Conservation (phyloP, 1,284 basidiomycete genomes). For the Coniferiporia weirii region DNA sequence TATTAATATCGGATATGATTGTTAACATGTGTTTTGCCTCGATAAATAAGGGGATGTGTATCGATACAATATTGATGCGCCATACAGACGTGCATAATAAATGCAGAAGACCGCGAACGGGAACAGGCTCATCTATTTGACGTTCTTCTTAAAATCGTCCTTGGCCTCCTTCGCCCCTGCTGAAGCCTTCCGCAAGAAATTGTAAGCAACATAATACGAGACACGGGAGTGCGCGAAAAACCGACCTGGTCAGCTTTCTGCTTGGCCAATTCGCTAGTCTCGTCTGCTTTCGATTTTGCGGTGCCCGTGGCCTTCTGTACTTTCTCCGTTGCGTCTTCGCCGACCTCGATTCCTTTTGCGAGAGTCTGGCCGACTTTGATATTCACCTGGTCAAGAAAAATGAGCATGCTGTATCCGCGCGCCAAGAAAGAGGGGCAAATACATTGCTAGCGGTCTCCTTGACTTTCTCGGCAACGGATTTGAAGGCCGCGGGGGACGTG, state of each 20-base stretch:
- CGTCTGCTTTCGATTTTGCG: conserved; percentile 34
- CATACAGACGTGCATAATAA: neutral
- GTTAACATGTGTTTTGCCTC: neutral
- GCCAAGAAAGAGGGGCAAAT: conserved; percentile 13
- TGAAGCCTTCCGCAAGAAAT: conserved; percentile 32
- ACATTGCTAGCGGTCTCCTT: conserved; percentile 56
- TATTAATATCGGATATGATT: neutral
- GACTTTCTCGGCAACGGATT: conserved; percentile 59
- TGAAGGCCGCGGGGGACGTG: conserved; percentile 39
- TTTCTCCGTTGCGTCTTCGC: conserved; percentile 49
- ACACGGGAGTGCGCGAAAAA: conserved; percentile 1
- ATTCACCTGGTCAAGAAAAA: conserved; percentile 42
- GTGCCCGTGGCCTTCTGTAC: conserved; percentile 43
- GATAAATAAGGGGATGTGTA: neutral
- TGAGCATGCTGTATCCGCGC: too few relatives aligned
- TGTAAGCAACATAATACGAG: neutral
- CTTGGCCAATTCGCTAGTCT: conserved; percentile 23
- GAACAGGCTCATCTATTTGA: conserved; percentile 32
- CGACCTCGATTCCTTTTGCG: conserved; percentile 59
- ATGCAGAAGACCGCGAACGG: neutral
- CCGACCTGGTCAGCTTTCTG: conserved; percentile 40
- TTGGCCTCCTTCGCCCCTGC: conserved; percentile 39
- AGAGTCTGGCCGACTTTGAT: conserved; percentile 54
- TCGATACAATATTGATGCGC: neutral
- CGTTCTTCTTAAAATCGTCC: conserved; percentile 41